phyloP scores from a whole-genome alignment of 257 asterid genomes.

The Buddleja alternifolia region DNA sequence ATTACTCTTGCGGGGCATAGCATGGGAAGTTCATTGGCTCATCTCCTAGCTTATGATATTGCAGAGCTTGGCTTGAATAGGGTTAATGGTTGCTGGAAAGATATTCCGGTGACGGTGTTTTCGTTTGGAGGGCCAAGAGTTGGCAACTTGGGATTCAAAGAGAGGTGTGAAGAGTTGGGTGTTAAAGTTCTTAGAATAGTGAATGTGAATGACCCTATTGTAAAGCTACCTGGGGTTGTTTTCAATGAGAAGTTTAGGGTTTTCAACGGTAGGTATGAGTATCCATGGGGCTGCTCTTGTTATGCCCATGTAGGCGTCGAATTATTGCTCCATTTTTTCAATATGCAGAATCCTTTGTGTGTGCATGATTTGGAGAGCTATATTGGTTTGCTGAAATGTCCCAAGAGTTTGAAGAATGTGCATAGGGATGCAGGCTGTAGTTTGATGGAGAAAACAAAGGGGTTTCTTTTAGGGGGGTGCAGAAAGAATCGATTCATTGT shows the following conservation, averaged over 20 bases:
- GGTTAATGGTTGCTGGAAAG: background rate
- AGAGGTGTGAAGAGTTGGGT: slow-evolving; percentile 68
- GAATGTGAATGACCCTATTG: slow-evolving; percentile 66
- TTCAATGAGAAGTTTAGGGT: slow-evolving; percentile 60
- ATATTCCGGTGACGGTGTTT: slow-evolving; percentile 56
- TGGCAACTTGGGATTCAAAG: slow-evolving; percentile 64
- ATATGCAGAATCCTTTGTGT: slow-evolving; percentile 65
- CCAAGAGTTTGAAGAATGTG: slow-evolving; percentile 27
- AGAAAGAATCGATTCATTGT: too few relatives aligned
- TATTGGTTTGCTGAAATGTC: slow-evolving; percentile 51
- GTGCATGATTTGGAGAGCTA: slow-evolving; percentile 66
- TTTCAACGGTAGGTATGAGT: slow-evolving; percentile 41
- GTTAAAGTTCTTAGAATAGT: slow-evolving; percentile 61
- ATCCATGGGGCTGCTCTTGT: slow-evolving; percentile 60
- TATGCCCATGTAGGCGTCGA: slow-evolving; percentile 74
- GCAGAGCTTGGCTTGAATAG: slow-evolving; percentile 61
- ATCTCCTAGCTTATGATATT: slow-evolving; percentile 54
- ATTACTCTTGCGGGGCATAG: slow-evolving; percentile 67
- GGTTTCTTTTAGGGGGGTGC: too few relatives aligned
- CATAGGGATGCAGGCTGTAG: too few relatives aligned
- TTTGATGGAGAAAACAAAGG: too few relatives aligned
- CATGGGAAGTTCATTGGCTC: slow-evolving; percentile 77
- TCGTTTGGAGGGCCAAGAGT: slow-evolving; percentile 81
- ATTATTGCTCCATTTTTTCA: slow-evolving; percentile 55
- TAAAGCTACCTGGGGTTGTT: slow-evolving; percentile 69